phyloP scores from a whole-genome alignment of 2,329 filamentous ascomycete species.

The Rhynchosporium graminicola region DNA sequence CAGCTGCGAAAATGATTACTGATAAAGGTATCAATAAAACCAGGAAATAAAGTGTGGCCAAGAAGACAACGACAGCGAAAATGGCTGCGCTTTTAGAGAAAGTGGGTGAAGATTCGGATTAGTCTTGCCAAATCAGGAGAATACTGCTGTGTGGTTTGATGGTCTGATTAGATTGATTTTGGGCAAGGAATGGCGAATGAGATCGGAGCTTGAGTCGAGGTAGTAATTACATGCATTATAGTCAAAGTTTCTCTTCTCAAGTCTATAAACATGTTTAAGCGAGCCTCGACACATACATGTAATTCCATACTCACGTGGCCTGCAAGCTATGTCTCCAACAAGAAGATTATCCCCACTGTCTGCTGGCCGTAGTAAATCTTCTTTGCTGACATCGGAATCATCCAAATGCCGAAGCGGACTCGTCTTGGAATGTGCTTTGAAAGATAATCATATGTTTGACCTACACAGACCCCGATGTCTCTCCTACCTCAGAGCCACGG shows the following conservation, averaged over 20 bases:
- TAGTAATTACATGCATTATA: conserved; percentile 21
- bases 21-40: neutral
- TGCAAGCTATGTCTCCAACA: conserved; percentile 31
- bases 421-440: no score
- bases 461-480: no score
- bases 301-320: conserved; percentile 29
- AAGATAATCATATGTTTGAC: no score
- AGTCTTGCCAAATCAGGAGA: no score
- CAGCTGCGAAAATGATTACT: neutral
- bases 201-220: conserved; percentile 35
- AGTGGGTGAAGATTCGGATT: neutral
- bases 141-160: neutral
- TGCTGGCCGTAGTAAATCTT: conserved; percentile 23
- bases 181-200: no score
- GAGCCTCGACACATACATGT: conserved; percentile 33
- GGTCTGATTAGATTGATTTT: no score
- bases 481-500: no score
- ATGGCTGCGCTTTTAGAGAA: neutral
- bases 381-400: conserved; percentile 6
- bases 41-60: no score
- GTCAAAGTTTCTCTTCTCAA: neutral
- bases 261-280: neutral
- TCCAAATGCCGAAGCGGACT: no score
- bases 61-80: neutral
- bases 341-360: conserved; percentile 35